Evolutionary conservation across 2,329 filamentous ascomycete species (phyloP), one percentile per base, ranked within the genome.

Genomic region (Microcyclosporella mali): DNA sequence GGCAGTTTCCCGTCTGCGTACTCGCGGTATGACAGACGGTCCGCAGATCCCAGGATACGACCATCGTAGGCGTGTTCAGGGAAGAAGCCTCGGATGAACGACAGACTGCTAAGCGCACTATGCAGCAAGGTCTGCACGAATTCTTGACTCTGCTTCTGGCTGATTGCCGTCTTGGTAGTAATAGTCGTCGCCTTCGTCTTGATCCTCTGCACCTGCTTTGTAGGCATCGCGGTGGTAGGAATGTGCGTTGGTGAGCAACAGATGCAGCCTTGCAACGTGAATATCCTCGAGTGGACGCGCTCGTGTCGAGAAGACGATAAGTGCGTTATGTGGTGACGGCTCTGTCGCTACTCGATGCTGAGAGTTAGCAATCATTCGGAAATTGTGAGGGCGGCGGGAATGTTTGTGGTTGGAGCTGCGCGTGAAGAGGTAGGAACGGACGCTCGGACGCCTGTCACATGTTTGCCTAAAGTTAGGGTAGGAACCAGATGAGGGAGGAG

Each of bases 111-210:
- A 47, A 72, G 67, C 14, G 67, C 66, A 32, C 68, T 63, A 50
- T 72, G 70, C 8, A 74, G 53, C 52, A 72, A 63, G 3, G 69
- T 71, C 55, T 72, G 70, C 11, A 71, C 63, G 31, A 73, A 55
- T 41, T 70, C 69, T 30, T 67, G 58, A 45, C 70, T 74, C 48
- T 73, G 70, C 40, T 65, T 60, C 43, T 69, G 66, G 11, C 50
- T 52, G 31, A 61, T 46, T n/a, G 45, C 46, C 7, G 57, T 59
- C 32, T 55, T 56, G 35, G 57, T 64, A 10, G 63, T 46, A 2
- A 45, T 46, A 19, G 55, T 43, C 12, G 53, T 43, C 16, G 38
- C 19, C 30, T 41, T 38, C 2, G 43, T 46, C 33, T 46, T 51
- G 17, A 33, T 29, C 30, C 43, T 43, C 9, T 43, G 47, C 33